phyloP scores from a whole-genome alignment of 768 basidiomycete genomes.

The Gymnopilus dilepis region DNA sequence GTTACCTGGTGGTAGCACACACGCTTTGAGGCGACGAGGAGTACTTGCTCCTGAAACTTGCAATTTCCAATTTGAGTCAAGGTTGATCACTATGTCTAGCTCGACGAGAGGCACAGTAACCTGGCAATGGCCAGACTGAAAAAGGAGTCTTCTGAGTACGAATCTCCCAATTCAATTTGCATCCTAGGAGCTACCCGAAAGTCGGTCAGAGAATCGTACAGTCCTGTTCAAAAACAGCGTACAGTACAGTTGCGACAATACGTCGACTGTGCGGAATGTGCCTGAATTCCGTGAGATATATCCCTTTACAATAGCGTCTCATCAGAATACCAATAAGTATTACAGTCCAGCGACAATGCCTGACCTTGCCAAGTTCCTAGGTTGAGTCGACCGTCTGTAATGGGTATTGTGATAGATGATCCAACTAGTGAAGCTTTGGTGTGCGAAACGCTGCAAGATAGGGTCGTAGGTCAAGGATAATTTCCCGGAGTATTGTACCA shows the following conservation, averaged over 20 bases:
- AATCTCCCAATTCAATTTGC: too few species aligned
- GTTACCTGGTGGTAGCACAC: not conserved
- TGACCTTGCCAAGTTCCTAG: constrained; percentile 94
- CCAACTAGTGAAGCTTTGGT: constrained; percentile 90
- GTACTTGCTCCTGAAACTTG: too few species aligned
- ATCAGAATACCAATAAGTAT: too few species aligned
- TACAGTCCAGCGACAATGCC: not conserved
- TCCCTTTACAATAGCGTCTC: too few species aligned
- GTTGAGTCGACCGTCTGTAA: constrained; percentile 77
- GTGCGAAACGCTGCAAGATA: constrained; percentile 77
- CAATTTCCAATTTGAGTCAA: too few species aligned
- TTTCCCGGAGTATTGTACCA: not conserved
- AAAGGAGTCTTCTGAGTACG: too few species aligned
- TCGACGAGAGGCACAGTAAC: too few species aligned
- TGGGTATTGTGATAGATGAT: constrained; percentile 80
- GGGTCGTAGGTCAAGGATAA: not conserved
- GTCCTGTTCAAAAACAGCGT: constrained; percentile 29
- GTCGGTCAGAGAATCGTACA: too few species aligned
- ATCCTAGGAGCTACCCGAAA: too few species aligned
- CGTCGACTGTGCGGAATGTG: constrained; percentile 66
- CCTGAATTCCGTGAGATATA: constrained; percentile 89
- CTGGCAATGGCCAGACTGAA: too few species aligned
- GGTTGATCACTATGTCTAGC: too few species aligned
- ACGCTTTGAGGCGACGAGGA: not conserved
- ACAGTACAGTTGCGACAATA: constrained; percentile 86